Evolutionary conservation across 176 grass and related monocot genomes (phyloP), one percentile per base, ranked within the genome.

Genomic region (maize (Zea mays)): DNA sequence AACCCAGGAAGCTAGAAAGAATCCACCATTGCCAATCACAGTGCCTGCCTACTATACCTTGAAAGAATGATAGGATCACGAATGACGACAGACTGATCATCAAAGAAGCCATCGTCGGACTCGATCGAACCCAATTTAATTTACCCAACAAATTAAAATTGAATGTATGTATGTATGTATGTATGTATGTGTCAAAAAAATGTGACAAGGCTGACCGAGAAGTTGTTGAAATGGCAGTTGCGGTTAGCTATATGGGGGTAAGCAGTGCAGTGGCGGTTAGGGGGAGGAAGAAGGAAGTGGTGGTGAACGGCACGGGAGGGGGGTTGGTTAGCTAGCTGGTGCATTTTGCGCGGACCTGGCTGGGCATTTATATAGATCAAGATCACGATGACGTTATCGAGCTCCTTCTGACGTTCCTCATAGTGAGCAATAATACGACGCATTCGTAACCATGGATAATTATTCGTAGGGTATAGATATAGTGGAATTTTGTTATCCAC

Each of bases 41-140:
- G 27, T 27, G 27, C 27, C 4, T 27, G 27, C 27, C 4, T 77
- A 44, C 56, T 5, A 2, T 86, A 89, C 87, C 87, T 85, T 44
- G 85, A 14, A 75, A 58, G 49, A 73, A 72, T 0, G 74, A 77
- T 3, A 61, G 48, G 11, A 89, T 44, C 57, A 44, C 5, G 21
- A 82, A 33, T 0, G 13, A 0, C 5, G 68, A 52, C 7, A 40
- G 58, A 8, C 19, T 16, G 20, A 85, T 12, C 40, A 79, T 75
- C 45, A 14, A 43, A 71, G 69, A 79, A 78, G 77, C 87, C 91
- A 90, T 90, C 10, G 16, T 43, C 20, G 8, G 46, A 41, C 16
- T 12, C 19, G 1, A 34, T 12, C 19, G 1, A 34, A 19, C 58
- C 15, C 34, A 52, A 15, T 21, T 15, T 3, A 27, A 27, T 36